Evolutionary conservation across 371 early-diverging fungal genomes (phyloP).

Genomic region (Chytridiales sp.): DNA sequence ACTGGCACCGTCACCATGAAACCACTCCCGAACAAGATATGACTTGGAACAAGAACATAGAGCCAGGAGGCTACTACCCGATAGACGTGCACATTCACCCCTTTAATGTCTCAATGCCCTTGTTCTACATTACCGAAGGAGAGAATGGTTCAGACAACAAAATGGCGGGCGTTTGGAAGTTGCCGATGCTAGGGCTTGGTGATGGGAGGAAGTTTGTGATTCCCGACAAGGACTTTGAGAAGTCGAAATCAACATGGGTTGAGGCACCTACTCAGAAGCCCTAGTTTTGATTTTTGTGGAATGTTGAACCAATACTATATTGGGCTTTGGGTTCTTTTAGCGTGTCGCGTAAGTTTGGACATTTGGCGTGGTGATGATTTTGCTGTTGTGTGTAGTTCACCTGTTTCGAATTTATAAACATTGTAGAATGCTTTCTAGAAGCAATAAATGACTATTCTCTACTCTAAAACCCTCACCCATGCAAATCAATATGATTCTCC

Average conservation of each 20-base stretch:
- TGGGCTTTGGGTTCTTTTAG: no score
- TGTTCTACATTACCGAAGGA: background rate
- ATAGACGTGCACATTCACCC: background rate
- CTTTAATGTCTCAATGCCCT: background rate
- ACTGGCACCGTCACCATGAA: background rate
- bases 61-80: background rate
- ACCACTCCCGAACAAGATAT: background rate
- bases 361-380: no score
- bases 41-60: background rate
- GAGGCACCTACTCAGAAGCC: no score
- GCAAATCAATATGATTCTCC: slow-evolving; percentile 4
- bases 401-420: no score
- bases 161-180: background rate
- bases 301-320: no score
- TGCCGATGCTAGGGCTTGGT: background rate
- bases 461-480: no score
- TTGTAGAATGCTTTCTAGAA: no score
- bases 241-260: no score
- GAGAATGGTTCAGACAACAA: background rate
- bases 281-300: no score
- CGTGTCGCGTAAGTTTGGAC: no score
- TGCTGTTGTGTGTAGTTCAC: no score
- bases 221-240: background rate
- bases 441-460: no score
- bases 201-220: background rate